These are phyloP conservation scores for Cystobasidium slooffiae DNA, from an alignment of 1,284 basidiomycete species.

Conservation along the genomic window DNA sequence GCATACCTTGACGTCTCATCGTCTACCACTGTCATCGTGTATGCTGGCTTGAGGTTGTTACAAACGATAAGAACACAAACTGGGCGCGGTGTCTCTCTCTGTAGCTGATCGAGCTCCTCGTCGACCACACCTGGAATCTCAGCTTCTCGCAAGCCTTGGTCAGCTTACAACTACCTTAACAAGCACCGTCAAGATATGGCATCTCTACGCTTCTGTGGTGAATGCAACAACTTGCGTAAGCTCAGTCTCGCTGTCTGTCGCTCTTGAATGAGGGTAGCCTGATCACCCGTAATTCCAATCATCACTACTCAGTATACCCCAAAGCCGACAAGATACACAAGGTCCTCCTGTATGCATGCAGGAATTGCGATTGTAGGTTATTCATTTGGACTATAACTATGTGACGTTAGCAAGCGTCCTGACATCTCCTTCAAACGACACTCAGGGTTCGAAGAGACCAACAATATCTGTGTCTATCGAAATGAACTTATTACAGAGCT, in stretches of 20 bases:
- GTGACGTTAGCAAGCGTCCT: background rate
- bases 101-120: no score
- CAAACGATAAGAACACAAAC: background rate
- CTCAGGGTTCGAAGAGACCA: constrained; percentile 67
- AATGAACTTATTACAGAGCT: constrained; percentile 92
- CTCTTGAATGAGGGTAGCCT: no score
- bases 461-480: constrained; percentile 85
- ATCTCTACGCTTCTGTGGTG: constrained; percentile 43
- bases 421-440: background rate
- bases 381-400: background rate
- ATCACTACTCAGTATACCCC: constrained; percentile 67
- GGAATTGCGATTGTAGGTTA: constrained; percentile 78
- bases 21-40: constrained; percentile 29
- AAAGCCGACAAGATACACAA: constrained; percentile 80
- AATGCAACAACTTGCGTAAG: constrained; percentile 40
- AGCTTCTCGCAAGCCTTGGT: no score
- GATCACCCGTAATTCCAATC: background rate
- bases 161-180: no score
- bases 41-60: background rate
- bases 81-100: no score
- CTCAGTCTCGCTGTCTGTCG: background rate
- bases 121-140: no score
- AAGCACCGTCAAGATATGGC: background rate
- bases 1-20: constrained; percentile 35
- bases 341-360: constrained; percentile 86